Evolutionary conservation across 306 rosid genomes (phyloP).

Genomic region (Fragaria vesca): DNA sequence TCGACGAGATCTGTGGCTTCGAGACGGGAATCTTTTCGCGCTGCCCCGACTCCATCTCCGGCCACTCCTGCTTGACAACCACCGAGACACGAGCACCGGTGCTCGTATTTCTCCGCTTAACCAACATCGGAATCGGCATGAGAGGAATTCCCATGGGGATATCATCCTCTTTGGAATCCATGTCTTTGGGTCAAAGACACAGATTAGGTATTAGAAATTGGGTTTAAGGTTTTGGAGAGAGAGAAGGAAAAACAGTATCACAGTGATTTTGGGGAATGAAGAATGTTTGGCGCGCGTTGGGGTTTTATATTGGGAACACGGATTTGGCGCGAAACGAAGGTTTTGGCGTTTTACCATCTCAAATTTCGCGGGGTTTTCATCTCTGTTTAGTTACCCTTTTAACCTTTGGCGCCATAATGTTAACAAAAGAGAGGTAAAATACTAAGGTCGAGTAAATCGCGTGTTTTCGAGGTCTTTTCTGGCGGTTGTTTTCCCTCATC

Average conservation of each 20-base stretch:
- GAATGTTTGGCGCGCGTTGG: neutral
- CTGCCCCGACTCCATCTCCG: neutral
- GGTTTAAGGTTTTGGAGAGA: neutral
- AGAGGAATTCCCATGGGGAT: neutral
- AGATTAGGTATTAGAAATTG: neutral
- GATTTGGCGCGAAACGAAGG: constrained; percentile 40
- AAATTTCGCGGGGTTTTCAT: constrained; percentile 20
- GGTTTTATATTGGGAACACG: neutral
- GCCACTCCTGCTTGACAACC: constrained; percentile 3
- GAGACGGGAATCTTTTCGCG: neutral
- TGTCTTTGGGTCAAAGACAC: neutral
- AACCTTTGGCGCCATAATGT: constrained; percentile 12
- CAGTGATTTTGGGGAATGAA: neutral
- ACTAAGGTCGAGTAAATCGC: neutral
- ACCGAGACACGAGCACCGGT: constrained; percentile 53
- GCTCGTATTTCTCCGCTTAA: constrained; percentile 45
- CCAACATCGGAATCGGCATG: constrained; percentile 26
- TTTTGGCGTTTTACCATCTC: neutral
- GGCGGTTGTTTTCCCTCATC: neutral
- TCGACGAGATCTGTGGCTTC: neutral
- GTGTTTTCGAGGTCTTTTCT: neutral
- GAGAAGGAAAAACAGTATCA: neutral
- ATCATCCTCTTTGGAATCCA: neutral
- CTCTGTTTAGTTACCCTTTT: neutral
- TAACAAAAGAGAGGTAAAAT: too few relatives aligned